These are phyloP conservation scores for Clavariopsis aquatica DNA, from an alignment of 495 filamentous ascomycete species.

Conservation along the genomic window DNA sequence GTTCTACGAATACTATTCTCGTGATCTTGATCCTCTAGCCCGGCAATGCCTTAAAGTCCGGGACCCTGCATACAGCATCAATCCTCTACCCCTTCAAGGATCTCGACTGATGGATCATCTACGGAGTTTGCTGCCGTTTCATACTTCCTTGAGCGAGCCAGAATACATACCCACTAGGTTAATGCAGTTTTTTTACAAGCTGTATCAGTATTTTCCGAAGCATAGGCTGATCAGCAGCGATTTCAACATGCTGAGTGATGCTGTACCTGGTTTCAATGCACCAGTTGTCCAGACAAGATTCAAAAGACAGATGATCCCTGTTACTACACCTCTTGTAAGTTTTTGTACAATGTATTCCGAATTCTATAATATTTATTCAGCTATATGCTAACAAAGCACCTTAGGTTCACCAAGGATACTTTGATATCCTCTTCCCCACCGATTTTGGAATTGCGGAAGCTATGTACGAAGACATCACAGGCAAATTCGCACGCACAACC, in stretches of 20 bases:
- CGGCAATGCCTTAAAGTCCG: constrained; percentile 79
- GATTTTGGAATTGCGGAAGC: constrained; percentile 86
- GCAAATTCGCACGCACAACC: constrained; percentile 80
- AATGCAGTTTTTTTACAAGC: constrained; percentile 94
- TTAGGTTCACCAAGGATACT: constrained; percentile 95
- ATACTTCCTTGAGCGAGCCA: constrained; percentile 70
- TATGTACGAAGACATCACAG: constrained; percentile 87
- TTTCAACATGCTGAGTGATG: constrained; percentile 81
- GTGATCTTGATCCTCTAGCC: constrained; percentile 76
- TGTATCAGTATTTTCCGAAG: constrained; percentile 80
- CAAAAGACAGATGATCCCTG: constrained; percentile 79
- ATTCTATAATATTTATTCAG: background rate
- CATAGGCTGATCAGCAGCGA: constrained; percentile 89
- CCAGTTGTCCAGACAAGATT: constrained; percentile 96
- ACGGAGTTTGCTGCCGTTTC: constrained; percentile 63
- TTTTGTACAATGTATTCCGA: background rate
- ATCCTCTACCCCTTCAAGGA: constrained; percentile 57
- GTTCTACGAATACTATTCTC: constrained; percentile 89
- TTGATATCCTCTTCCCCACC: constrained; percentile 98
- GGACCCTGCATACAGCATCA: constrained; percentile 60
- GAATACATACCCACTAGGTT: constrained; percentile 94
- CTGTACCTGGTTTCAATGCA: constrained; percentile 78
- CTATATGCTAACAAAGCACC: background rate
- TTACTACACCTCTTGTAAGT: constrained; percentile 85
- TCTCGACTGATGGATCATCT: constrained; percentile 59